Percentiles rank a stretch among this genome's conserved stretches.
Evolutionary conservation across 2,329 filamentous ascomycete genomes (phyloP).

Genomic region (Triangularia setosa): DNA sequence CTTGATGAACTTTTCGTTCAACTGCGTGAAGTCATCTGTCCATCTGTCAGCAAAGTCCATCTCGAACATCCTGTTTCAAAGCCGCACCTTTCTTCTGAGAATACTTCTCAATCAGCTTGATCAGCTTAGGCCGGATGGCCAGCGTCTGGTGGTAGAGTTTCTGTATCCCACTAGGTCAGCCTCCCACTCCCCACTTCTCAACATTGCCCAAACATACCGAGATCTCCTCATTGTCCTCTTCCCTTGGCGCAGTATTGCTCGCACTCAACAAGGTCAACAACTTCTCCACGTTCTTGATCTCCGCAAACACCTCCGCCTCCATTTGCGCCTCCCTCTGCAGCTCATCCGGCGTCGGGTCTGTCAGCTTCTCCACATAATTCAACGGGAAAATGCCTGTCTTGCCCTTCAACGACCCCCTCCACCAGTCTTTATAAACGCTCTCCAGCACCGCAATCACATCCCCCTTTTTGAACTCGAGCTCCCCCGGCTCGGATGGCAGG

Average conservation of each 20-base stretch:
- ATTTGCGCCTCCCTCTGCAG: conserved; percentile 93
- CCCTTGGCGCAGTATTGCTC: conserved; percentile 71
- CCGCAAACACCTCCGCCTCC: conserved; percentile 68
- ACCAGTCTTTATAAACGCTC: conserved; percentile 99
- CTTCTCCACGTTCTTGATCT: conserved; percentile 63
- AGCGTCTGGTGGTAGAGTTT: conserved; percentile 88
- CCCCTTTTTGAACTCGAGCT: conserved; percentile 93
- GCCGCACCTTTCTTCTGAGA: conserved; percentile 90
- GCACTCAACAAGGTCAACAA: conserved; percentile 87
- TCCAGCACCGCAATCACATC: conserved; percentile 97
- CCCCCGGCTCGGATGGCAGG: conserved; percentile 85
- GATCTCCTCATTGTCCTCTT: conserved; percentile 96
- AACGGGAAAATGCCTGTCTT: conserved; percentile 97
- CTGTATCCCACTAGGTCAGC: conserved; percentile 32
- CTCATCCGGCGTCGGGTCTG: conserved; percentile 91
- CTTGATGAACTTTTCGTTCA: conserved; percentile 99
- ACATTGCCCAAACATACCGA: conserved; percentile 51
- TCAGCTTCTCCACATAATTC: conserved; percentile 97
- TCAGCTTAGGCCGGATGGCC: conserved; percentile 91
- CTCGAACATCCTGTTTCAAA: too few relatives aligned
- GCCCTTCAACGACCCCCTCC: conserved; percentile 90
- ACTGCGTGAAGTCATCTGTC: conserved; percentile 91
- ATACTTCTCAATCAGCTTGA: conserved; percentile 97
- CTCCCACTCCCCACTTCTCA: not conserved
- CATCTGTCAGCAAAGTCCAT: conserved; percentile 25